These are phyloP conservation scores for Corinectria fuckeliana DNA, from an alignment of 2,329 filamentous ascomycete genomes.

Conservation along the genomic window DNA sequence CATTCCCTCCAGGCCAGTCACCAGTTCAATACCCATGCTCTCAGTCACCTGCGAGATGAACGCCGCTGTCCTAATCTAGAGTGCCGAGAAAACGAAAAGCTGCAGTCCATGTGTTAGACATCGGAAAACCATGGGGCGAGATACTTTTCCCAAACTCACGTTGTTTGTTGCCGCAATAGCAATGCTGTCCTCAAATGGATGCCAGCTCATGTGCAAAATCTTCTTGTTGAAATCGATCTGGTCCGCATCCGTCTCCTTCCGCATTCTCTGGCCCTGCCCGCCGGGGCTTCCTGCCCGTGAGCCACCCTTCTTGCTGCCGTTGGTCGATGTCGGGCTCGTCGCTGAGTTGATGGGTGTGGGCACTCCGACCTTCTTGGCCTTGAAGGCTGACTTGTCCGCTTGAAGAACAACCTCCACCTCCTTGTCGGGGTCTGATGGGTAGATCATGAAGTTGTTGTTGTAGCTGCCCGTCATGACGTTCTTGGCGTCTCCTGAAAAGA, in stretches of 20 bases:
- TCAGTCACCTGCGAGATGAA: conserved; percentile 35
- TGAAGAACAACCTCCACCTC: conserved; percentile 97
- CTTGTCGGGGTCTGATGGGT: conserved; percentile 93
- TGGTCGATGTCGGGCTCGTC: conserved; percentile 72
- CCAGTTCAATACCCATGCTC: conserved; percentile 23
- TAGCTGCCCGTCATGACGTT: conserved; percentile 99
- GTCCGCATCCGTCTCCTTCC: conserved; percentile 98
- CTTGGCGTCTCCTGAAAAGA: conserved; percentile 97
- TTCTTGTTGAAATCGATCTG: conserved; percentile 99
- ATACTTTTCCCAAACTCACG: conserved; percentile 64
- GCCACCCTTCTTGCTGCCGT: conserved; percentile 78
- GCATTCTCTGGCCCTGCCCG: conserved; percentile 88
- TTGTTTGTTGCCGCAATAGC: conserved; percentile 99
- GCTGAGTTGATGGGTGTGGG: conserved; percentile 93
- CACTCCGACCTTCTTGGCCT: conserved; percentile 98
- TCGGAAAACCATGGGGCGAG: background rate
- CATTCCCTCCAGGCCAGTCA: conserved; percentile 21
- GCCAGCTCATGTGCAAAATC: conserved; percentile 99
- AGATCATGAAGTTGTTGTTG: conserved; percentile 99
- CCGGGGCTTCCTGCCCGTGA: conserved; percentile 89
- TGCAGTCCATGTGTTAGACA: conserved; percentile 45
- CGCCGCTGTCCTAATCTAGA: conserved; percentile 54
- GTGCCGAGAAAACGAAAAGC: conserved; percentile 81
- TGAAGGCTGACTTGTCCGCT: conserved; percentile 98
- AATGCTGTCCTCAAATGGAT: conserved; percentile 99